Conservation (phyloP, 2,329 filamentous ascomycete genomes). For the Microcyclospora tardicrescens region DNA sequence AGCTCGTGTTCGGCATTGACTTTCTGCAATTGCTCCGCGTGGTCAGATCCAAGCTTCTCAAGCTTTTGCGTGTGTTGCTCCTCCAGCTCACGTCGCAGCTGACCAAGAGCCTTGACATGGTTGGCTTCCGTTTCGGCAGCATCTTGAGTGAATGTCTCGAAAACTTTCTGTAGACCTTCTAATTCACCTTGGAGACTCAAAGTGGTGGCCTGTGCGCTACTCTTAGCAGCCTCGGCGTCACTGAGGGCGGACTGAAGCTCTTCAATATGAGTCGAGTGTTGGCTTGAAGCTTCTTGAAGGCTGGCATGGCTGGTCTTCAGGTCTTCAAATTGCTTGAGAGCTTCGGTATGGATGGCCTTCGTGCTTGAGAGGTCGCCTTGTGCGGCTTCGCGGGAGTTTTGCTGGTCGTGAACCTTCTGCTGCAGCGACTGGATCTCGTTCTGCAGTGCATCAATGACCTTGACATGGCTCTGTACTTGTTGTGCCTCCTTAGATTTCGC, state of each 20-base stretch:
- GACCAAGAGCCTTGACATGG: constrained; percentile 5
- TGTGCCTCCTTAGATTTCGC: not conserved
- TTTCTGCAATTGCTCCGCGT: constrained; percentile 1
- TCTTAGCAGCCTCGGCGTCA: constrained; percentile 7
- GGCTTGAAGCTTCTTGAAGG: not conserved
- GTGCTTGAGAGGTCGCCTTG: not conserved
- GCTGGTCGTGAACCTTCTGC: constrained; percentile 8
- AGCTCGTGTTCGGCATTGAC: not conserved
- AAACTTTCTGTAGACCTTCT: constrained; percentile 9
- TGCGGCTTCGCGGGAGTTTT: constrained; percentile 2
- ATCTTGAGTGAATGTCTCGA: constrained; percentile 10
- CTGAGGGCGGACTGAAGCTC: constrained; percentile 6
- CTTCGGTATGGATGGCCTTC: no score
- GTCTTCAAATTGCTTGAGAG: not conserved
- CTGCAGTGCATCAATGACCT: constrained; percentile 10
- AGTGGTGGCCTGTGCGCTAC: constrained; percentile 1
- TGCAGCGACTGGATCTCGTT: constrained; percentile 11
- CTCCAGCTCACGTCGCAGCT: constrained; percentile 5
- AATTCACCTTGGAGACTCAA: constrained; percentile 4
- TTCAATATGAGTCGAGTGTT: constrained; percentile 6
- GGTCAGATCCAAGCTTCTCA: constrained; percentile 1
- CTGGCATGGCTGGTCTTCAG: not conserved
- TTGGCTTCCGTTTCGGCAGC: constrained; percentile 8
- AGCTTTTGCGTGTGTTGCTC: constrained; percentile 3
- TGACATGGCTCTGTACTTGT: constrained; percentile 1